Base-by-base conservation (phyloP, 768 basidiomycete species). In the Floccularia luteovirens region DNA sequence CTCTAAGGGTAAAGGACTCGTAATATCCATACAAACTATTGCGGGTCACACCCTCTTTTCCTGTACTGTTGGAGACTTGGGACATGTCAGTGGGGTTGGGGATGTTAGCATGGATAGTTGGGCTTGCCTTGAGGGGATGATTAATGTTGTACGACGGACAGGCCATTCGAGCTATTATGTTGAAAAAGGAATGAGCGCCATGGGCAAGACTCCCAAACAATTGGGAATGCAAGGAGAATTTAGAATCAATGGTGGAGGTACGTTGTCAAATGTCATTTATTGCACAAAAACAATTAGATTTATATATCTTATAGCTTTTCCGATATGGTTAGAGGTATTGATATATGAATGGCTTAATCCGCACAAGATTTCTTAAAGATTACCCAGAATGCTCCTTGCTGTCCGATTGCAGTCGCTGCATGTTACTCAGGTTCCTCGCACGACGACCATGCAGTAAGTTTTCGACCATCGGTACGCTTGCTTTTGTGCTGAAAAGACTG, bases 81-180 rank as follows among this genome's bases (percentile, higher is more conserved):
- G 85, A 1, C 74, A 75, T 49, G 55, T 58, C 10, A 73, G 72
- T 31, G 82, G 82, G 13, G 67, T 79, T 27, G 79, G 80, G 11
- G 87, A 88, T 59, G 81, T 88, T 46, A 84, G 80, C 48, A 56
- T 88, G 51, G 86, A 90, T 53, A 84, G 82, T 48, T 90, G 88
- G 88, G 58, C 74, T 22, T 76, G 74, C 51, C 52, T 90, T 31
- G 83, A 90, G 60, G 78, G 81, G 30, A 89, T 90, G 82, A 67
- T 89, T 47, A 75, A 74, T 28, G 80, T 88, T 19, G 86, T 88
- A 33, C 75, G 71, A 49, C 70, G 85, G 44, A 90, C 86, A 13
- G 86, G 88, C 1, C 88, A 90, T 55, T 86, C 85, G 5, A 87
- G 81, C 48, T 90, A 69, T 57, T 90, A 90, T 57, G 83, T 90